Conservation (phyloP, 2,329 filamentous ascomycete species). For the Chrysoporthe austroafricana region DNA sequence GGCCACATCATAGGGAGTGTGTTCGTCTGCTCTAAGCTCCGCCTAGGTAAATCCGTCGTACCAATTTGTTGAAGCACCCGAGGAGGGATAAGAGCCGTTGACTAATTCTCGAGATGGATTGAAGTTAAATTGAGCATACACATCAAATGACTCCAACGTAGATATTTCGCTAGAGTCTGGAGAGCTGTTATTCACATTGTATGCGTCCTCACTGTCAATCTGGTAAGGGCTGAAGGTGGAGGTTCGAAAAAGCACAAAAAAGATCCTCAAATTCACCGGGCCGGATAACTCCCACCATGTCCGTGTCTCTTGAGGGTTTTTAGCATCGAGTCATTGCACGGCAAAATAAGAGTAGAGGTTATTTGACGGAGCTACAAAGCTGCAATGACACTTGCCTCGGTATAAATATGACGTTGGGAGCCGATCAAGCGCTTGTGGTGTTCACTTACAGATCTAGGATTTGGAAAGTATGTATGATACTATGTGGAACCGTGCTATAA, state of each 20-base stretch:
- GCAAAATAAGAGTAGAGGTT: too few species aligned
- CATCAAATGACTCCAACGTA: slow-evolving; percentile 45
- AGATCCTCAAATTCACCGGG: slow-evolving; percentile 54
- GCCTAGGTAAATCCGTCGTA: slow-evolving; percentile 41
- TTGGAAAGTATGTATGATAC: slow-evolving; percentile 54
- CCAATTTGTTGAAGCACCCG: slow-evolving; percentile 43
- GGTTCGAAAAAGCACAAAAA: slow-evolving; percentile 40
- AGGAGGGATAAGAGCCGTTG: slow-evolving; percentile 39
- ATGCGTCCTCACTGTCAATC: slow-evolving; percentile 23
- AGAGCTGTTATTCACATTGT: slow-evolving; percentile 33
- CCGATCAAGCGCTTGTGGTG: too few species aligned
- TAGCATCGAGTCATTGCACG: neutral
- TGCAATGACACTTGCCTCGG: too few species aligned
- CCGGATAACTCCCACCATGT: slow-evolving; percentile 49
- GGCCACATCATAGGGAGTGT: slow-evolving; percentile 47
- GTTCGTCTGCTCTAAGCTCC: slow-evolving; percentile 36
- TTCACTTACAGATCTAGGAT: slow-evolving; percentile 44
- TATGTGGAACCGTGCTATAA: slow-evolving; percentile 48
- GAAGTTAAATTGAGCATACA: slow-evolving; percentile 47
- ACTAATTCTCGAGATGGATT: slow-evolving; percentile 44
- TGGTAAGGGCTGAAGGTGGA: slow-evolving; percentile 15
- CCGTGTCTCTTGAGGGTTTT: slow-evolving; percentile 40
- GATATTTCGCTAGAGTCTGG: slow-evolving; percentile 39
- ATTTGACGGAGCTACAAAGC: too few species aligned
- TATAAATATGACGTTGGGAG: neutral